phyloP scores from a whole-genome alignment of 176 grass and related monocot species.

The Coix lacrymajobi region DNA sequence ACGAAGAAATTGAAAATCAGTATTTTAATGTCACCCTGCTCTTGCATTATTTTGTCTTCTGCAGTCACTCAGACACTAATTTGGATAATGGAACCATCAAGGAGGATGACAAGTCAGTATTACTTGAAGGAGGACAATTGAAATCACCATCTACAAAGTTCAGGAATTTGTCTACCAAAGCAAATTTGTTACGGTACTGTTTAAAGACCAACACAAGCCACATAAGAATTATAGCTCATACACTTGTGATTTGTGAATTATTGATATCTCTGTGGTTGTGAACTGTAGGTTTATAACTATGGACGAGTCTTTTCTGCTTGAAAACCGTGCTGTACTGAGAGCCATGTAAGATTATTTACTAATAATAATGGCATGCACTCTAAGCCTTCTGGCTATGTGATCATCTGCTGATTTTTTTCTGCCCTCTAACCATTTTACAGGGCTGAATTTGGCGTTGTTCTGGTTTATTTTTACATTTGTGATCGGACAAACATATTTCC shows the following conservation, averaged over 20 bases:
- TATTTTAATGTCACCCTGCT: neutral
- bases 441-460: slow-evolving; percentile 59
- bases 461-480: slow-evolving; percentile 83
- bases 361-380: slow-evolving; percentile 8
- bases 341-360: slow-evolving; percentile 58
- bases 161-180: slow-evolving; percentile 52
- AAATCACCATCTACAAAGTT: slow-evolving; percentile 42
- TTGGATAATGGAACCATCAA: slow-evolving; percentile 36
- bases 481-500: slow-evolving; percentile 85
- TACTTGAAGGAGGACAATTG: slow-evolving; percentile 56
- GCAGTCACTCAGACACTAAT: slow-evolving; percentile 48
- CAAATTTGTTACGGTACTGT: slow-evolving; percentile 40
- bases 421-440: slow-evolving; percentile 35
- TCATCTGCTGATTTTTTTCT: neutral
- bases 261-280: slow-evolving; percentile 11
- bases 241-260: neutral
- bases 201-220: neutral
- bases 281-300: slow-evolving; percentile 67
- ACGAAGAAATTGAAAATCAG: neutral
- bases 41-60: slow-evolving; percentile 11
- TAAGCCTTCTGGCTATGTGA: neutral
- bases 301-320: slow-evolving; percentile 78
- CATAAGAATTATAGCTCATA: neutral
- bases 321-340: slow-evolving; percentile 69
- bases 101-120: slow-evolving; percentile 47